Evolutionary conservation across 116 monocot species (phyloP).

Genomic region (Papilionanthe hybrid): DNA sequence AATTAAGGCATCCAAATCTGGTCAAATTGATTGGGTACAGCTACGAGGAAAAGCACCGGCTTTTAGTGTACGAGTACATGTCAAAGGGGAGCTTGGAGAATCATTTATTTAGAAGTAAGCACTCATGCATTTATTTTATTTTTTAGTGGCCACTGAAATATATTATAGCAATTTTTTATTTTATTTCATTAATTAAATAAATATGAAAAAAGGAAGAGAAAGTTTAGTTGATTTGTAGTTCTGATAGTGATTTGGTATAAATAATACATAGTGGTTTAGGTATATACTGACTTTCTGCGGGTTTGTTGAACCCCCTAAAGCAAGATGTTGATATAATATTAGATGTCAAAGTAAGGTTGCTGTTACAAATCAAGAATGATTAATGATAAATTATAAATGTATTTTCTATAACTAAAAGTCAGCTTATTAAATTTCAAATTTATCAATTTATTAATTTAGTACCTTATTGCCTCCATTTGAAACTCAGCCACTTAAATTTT

Average conservation of each 20-base stretch:
- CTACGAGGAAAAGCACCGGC: constrained; percentile 20
- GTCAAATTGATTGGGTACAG: constrained; percentile 24
- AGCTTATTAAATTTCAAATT: too few species aligned
- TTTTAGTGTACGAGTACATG: constrained; percentile 26
- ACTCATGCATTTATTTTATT: neutral
- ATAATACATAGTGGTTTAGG: neutral
- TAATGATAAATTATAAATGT: too few species aligned
- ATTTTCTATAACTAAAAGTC: too few species aligned
- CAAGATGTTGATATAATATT: neutral
- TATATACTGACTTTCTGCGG: neutral
- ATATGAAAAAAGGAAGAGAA: too few species aligned
- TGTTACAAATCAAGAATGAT: too few species aligned
- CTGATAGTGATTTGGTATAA: neutral
- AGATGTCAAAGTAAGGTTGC: too few species aligned
- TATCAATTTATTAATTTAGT: too few species aligned
- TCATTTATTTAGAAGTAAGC: constrained; percentile 22
- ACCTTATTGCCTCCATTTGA: too few species aligned
- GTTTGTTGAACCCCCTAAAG: neutral
- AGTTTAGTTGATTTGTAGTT: neutral
- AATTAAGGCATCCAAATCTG: constrained; percentile 21
- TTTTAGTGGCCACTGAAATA: neutral
- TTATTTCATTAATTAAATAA: too few species aligned
- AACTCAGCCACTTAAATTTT: too few species aligned
- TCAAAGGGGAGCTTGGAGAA: constrained; percentile 25
- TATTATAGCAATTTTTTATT: too few species aligned